phyloP scores from a whole-genome alignment of 2,329 filamentous ascomycete species.

The Penicillium sp. region DNA sequence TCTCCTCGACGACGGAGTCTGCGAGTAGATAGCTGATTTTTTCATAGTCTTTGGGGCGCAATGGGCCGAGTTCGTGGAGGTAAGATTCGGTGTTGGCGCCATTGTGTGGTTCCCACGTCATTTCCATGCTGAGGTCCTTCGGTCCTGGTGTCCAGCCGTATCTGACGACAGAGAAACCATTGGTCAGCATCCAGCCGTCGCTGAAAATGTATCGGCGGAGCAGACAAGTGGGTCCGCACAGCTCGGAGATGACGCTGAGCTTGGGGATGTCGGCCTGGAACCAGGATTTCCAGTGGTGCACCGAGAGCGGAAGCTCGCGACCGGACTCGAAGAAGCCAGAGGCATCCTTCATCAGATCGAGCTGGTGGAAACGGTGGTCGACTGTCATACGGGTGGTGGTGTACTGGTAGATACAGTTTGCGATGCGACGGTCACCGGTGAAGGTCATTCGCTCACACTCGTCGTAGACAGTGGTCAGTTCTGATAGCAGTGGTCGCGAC shows the following conservation, averaged over 20 bases:
- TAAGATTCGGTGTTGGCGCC: slow-evolving; percentile 46
- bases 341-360: slow-evolving; percentile 57
- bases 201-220: slow-evolving; percentile 56
- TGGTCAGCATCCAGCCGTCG: slow-evolving; percentile 54
- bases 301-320: slow-evolving; percentile 51
- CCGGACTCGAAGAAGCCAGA: slow-evolving; percentile 64
- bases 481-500: slow-evolving; percentile 52
- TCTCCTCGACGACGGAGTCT: slow-evolving; percentile 46
- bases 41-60: slow-evolving; percentile 44
- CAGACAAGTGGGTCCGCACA: slow-evolving; percentile 60
- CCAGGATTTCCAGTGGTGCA: slow-evolving; percentile 67
- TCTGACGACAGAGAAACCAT: slow-evolving; percentile 59
- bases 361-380: slow-evolving; percentile 58
- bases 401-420: slow-evolving; percentile 58
- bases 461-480: slow-evolving; percentile 51
- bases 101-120: slow-evolving; percentile 54
- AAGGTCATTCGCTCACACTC: slow-evolving; percentile 50
- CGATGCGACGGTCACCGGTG: slow-evolving; percentile 58
- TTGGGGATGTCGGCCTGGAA: slow-evolving; percentile 53
- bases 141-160: slow-evolving; percentile 51
- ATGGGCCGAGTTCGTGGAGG: slow-evolving; percentile 56
- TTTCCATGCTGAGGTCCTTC: slow-evolving; percentile 50
- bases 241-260: slow-evolving; percentile 50
- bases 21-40: slow-evolving; percentile 57
- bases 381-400: slow-evolving; percentile 57